Base-by-base conservation (phyloP, 1,139 yeast species). In the Saccharomyces hybrid region DNA sequence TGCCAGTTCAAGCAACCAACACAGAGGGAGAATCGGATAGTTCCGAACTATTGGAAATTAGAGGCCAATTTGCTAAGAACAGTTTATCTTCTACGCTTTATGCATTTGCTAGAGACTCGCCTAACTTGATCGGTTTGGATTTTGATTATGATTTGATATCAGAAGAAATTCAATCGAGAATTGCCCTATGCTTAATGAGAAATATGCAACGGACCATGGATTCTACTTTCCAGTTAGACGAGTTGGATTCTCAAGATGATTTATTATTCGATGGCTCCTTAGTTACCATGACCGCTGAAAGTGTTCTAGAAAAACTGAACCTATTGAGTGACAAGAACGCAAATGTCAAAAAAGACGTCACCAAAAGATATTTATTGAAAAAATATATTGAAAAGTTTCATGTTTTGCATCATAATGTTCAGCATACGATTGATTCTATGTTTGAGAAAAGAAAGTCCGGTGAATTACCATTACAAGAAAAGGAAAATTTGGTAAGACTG, bases 141-240 rank as follows among this genome's bases (percentile, higher is more conserved):
- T 72, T 88, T 55, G 95, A 88, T 64, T 79, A 81, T 59, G 85
- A 80, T 51, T 70, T 77, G 56, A 78, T 87, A 55, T 80, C 86
- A 27, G 88, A 84, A 58, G 82, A 82, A 57, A 74, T 89, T 50
- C 80, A 85, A 23, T 86, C 89, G 47, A 80, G 90, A 67, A 80
- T 89, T 57, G 93, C 95, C 0, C 81, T 86, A 58, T 86, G 86
- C 65, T 77, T 90, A 64, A 83, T 89, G 86, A 80, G 86, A 64
- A 89, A 89, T 66, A 84, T 89, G 86, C 91, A 87, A 64, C 74
- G 70, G 51, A 74, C 77, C 14, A 72, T 83, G 65, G 77, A 77
- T 55, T 74, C 76, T 28, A 78, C 76, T 47, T 58, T 64, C 60
- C 70, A 62, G 51, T 59, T 64, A 26, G 66, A 64, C 27, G 65